Base-by-base conservation (phyloP, 129 eudicot genomes). In the Rutidosis leptorrhynchoides region DNA sequence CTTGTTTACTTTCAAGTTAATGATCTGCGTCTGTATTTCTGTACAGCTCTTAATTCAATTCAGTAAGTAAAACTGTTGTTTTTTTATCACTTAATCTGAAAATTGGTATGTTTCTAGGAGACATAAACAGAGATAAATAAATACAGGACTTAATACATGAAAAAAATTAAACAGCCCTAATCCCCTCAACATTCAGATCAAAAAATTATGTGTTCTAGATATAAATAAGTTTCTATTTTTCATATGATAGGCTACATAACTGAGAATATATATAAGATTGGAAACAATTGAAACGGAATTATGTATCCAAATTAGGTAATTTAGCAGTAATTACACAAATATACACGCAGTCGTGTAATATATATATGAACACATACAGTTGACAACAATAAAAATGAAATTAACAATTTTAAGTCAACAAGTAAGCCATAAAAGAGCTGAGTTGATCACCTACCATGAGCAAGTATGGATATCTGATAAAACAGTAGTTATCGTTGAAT, bases 341-440 rank as follows among this genome's bases (percentile, higher is more conserved):
- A 28, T 53, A 37, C 65, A 52, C 15, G 54, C 30, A 22, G 8
- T 48, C 20, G 16, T 45, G 20, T 45, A 45, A 42, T 26, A 53
- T 19, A 53, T 19, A 68, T 32, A 62, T 35, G 57, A 64, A 53
- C 46, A 51, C 58, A 53, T 32, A 51, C 58, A 42, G 20, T 51
- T 63, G 46, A 62, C 14, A 43, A 45, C 19, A 65, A 23, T 1
- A 64, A 55, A 58, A 7, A 43, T 3, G 56, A 25, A 54, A 73
- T 54, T 30, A 54, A 54, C 58, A 64, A 56, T 43, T 67, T 64
- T 7, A 64, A 64, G 64, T 54, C 26, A 5, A 62, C 45, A 63
- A 72, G 64, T 35, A 68, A 55, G 72, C 9, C n/a, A 16, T 68
- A 61, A 53, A 53, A 23, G 37, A 71, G 35, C 69, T 29, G 52